These are phyloP conservation scores for Xylaria cubensis DNA, from an alignment of 495 filamentous ascomycete genomes.

Conservation along the genomic window DNA sequence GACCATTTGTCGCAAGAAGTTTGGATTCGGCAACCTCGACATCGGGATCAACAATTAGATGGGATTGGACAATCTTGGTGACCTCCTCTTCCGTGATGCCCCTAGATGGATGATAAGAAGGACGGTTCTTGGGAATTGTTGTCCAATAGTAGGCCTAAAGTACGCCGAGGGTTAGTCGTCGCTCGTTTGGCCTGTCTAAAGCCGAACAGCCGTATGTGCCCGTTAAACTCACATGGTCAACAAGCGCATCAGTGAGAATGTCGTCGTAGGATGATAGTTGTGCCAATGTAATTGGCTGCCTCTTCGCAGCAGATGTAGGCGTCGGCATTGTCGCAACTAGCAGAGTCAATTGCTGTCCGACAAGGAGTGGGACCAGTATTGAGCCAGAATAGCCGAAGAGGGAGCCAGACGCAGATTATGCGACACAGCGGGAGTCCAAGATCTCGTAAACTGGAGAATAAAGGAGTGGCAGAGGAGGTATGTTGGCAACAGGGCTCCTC, in stretches of 20 bases:
- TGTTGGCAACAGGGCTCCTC: background rate
- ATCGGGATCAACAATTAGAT: slow-evolving; percentile 79
- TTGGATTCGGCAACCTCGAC: slow-evolving; percentile 69
- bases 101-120: slow-evolving; percentile 81
- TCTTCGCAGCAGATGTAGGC: slow-evolving; percentile 57
- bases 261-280: slow-evolving; percentile 95
- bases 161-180: slow-evolving; percentile 24
- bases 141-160: slow-evolving; percentile 92
- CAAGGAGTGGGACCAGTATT: background rate
- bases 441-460: background rate
- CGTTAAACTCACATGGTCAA: slow-evolving; percentile 79
- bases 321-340: slow-evolving; percentile 46
- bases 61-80: slow-evolving; percentile 74
- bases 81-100: slow-evolving; percentile 83
- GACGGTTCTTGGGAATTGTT: slow-evolving; percentile 90
- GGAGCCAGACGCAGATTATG: background rate
- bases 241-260: slow-evolving; percentile 91
- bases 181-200: slow-evolving; percentile 17
- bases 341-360: background rate
- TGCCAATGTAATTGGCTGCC: slow-evolving; percentile 77
- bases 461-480: slow-evolving; percentile 8
- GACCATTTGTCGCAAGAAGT: slow-evolving; percentile 73
- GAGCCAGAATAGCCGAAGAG: background rate
- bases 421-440: background rate
- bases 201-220: slow-evolving; percentile 11